A percentile compares a stretch with the other conserved stretches of the same genome.
Evolutionary conservation across 768 basidiomycete species (phyloP).

Genomic region (Boletus rubroflammeus): DNA sequence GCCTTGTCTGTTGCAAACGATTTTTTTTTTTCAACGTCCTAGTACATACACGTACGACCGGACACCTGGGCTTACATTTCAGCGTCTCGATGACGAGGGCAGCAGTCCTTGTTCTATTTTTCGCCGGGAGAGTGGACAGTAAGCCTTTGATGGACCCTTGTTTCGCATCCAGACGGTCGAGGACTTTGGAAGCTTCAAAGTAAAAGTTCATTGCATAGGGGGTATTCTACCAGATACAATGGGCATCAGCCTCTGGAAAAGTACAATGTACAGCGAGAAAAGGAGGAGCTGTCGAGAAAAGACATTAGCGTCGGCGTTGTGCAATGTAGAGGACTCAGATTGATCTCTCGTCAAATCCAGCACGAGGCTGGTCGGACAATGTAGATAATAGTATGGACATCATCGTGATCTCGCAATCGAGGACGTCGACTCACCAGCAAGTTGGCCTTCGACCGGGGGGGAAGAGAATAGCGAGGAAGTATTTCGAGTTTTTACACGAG

Average conservation of each 20-base stretch:
- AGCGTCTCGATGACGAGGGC: conserved; percentile 92
- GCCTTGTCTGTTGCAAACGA: conserved; percentile 58
- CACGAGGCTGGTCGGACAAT: conserved; percentile 71
- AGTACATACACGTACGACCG: not conserved
- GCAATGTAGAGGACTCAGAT: conserved; percentile 22
- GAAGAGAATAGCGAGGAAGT: too few relatives aligned
- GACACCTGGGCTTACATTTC: conserved; percentile 67
- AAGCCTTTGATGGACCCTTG: conserved; percentile 91
- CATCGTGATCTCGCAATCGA: conserved; percentile 36
- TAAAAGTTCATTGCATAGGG: conserved; percentile 83
- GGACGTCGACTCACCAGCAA: conserved; percentile 18
- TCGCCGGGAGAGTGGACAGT: conserved; percentile 67
- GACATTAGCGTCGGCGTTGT: conserved; percentile 28
- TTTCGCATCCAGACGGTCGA: conserved; percentile 84
- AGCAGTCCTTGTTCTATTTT: conserved; percentile 71
- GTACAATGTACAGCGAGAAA: conserved; percentile 17
- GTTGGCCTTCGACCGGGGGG: not conserved
- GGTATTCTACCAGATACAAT: conserved; percentile 28
- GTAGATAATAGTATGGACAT: conserved; percentile 84
- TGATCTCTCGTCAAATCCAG: conserved; percentile 48
- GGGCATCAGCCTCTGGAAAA: conserved; percentile 24
- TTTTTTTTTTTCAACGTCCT: conserved; percentile 11
- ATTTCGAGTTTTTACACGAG: not conserved
- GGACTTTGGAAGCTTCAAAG: conserved; percentile 78
- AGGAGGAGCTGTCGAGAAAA: conserved; percentile 15